Percentiles rank a stretch among this genome's conserved stretches.
Evolutionary conservation across 2,329 filamentous ascomycete genomes (phyloP).

Genomic region (Plectosphaerella plurivora): DNA sequence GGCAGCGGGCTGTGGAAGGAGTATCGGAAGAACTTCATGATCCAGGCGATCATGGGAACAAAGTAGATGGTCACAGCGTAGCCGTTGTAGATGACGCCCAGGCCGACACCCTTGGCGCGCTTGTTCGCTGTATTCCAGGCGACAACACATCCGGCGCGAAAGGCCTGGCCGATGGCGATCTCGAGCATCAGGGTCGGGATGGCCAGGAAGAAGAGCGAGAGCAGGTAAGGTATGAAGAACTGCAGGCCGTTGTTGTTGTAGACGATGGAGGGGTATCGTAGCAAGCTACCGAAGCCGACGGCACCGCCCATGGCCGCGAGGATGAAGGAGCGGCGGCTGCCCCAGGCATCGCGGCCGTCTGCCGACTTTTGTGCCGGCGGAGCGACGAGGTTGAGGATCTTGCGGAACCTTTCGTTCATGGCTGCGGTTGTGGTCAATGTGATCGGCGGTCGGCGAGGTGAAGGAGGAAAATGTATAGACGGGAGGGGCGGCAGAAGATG

Average conservation of each 20-base stretch:
- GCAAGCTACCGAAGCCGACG: slow-evolving; percentile 48
- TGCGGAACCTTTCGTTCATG: slow-evolving; percentile 7
- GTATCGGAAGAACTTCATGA: slow-evolving; percentile 50
- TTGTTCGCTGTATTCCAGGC: slow-evolving; percentile 45
- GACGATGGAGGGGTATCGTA: slow-evolving; percentile 50
- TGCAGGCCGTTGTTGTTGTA: slow-evolving; percentile 54
- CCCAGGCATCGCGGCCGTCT: slow-evolving; percentile 37
- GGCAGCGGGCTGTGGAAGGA: slow-evolving; percentile 49
- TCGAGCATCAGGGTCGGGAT: slow-evolving; percentile 50
- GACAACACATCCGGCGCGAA: slow-evolving; percentile 46
- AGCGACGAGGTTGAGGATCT: slow-evolving; percentile 13
- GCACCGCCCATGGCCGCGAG: slow-evolving; percentile 49
- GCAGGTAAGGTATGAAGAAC: slow-evolving; percentile 51
- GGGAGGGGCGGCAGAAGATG: too few species aligned
- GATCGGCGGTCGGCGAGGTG: too few species aligned
- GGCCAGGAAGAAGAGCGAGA: slow-evolving; percentile 46
- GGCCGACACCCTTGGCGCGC: slow-evolving; percentile 45
- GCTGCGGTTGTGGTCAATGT: too few species aligned
- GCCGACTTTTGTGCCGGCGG: slow-evolving; percentile 17
- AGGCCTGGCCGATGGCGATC: slow-evolving; percentile 63
- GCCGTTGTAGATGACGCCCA: slow-evolving; percentile 44
- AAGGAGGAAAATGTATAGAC: too few species aligned
- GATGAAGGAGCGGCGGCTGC: slow-evolving; percentile 40
- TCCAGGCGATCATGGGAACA: slow-evolving; percentile 49
- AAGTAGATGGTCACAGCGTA: slow-evolving; percentile 50